Evolutionary conservation across 768 basidiomycete genomes (phyloP).

Genomic region (Rubroboletus pulcherrimus): DNA sequence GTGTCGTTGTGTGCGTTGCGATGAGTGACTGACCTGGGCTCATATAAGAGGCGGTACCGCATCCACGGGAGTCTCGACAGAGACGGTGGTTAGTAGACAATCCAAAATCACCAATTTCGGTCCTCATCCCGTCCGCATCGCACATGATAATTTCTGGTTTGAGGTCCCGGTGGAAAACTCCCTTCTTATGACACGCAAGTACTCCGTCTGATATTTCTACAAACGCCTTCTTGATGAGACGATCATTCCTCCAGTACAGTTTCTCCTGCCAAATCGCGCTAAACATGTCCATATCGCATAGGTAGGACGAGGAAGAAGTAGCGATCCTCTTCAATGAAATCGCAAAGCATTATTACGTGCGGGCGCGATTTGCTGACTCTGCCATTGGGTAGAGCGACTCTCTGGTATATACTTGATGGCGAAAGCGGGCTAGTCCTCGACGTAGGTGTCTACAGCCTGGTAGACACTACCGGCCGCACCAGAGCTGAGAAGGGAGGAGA

Average conservation of each 20-base stretch:
- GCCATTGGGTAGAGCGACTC: conserved; percentile 46
- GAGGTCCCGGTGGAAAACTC: conserved; percentile 80
- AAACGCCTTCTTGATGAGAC: conserved; percentile 62
- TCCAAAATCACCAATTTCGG: conserved; percentile 78
- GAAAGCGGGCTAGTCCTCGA: conserved; percentile 39
- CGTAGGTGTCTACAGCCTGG: conserved; percentile 54
- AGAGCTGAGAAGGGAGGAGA: conserved; percentile 61
- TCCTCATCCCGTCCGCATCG: conserved; percentile 44
- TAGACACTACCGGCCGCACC: conserved; percentile 81
- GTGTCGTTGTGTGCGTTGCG: neutral
- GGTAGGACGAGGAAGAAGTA: conserved; percentile 64
- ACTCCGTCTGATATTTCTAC: conserved; percentile 77
- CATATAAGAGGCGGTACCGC: conserved; percentile 63
- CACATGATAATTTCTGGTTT: conserved; percentile 84
- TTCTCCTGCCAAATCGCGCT: conserved; percentile 47
- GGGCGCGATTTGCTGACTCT: conserved; percentile 57
- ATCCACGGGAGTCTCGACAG: conserved; percentile 49
- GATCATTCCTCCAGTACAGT: conserved; percentile 53
- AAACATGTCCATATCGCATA: conserved; percentile 64
- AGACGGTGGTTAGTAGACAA: conserved; percentile 48
- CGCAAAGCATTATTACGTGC: conserved; percentile 65
- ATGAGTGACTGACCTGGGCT: conserved; percentile 53
- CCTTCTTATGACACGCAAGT: conserved; percentile 62
- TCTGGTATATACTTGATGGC: conserved; percentile 75
- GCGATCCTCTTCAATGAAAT: conserved; percentile 51